A percentile compares a stretch with the other conserved stretches of the same genome.
These are phyloP conservation scores for Colletotrichum cuscutae DNA, from an alignment of 2,329 filamentous ascomycete species.

Conservation along the genomic window DNA sequence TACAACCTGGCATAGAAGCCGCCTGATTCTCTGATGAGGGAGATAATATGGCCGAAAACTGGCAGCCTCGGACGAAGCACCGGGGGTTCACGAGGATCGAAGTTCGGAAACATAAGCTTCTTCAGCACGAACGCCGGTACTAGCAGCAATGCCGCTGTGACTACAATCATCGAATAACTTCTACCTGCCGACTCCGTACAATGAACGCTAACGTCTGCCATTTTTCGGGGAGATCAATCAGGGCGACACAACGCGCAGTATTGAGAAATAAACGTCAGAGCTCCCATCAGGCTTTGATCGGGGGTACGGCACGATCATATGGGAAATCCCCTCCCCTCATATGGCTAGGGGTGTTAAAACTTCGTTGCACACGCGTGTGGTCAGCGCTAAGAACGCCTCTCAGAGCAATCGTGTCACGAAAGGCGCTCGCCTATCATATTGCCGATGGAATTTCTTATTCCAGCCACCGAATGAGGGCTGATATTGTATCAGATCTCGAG, in stretches of 20 bases:
- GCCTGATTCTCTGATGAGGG: conserved; percentile 49
- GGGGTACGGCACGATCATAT: not conserved
- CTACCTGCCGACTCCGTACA: too few relatives aligned
- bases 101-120: conserved; percentile 12
- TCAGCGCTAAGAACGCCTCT: not conserved
- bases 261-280: not conserved
- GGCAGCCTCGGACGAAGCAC: conserved; percentile 52
- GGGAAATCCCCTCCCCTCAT: not conserved
- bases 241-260: not conserved
- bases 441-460: not conserved
- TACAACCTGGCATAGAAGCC: conserved; percentile 50
- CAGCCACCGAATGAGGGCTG: not conserved
- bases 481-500: not conserved
- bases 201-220: not conserved
- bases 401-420: not conserved
- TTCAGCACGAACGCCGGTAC: conserved; percentile 8
- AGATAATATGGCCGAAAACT: conserved; percentile 57
- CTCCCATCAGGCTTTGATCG: not conserved
- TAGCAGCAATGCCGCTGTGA: not conserved
- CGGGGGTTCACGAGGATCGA: conserved; percentile 54
- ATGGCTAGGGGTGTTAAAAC: not conserved
- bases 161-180: not conserved
- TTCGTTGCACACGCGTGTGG: not conserved
- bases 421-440: not conserved
- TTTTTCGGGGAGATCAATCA: not conserved